Base-by-base conservation (phyloP, 768 basidiomycete genomes). In the Rossbeevera mucosa region DNA sequence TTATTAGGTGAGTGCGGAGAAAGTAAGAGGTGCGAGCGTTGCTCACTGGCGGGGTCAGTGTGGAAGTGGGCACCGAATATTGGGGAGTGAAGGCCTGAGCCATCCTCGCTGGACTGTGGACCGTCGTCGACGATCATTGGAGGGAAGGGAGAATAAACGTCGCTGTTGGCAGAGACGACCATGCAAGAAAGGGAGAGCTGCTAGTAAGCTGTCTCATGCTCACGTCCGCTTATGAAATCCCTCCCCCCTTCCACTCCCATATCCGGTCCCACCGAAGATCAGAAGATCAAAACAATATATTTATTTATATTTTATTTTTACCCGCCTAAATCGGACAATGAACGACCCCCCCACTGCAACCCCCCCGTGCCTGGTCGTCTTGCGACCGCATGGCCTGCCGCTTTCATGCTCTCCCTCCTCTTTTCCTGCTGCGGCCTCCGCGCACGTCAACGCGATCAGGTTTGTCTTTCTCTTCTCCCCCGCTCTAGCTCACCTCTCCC, bases 21-120 rank as follows among this genome's bases (percentile, higher is more conserved):
- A 75, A 73, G 74, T 72, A 61, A n/a, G n/a, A n/a, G n/a, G n/a
- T 73, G 72, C 72, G 82, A 78, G 72, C n/a, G 68, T 72, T 36
- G 56, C 62, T 51, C 58, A 76, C 67, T 50, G 74, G 63, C 65
- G 62, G 72, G 77, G 76, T 78, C 76, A 55, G 71, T 67, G 56
- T 74, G 67, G 67, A 72, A 76, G 24, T 73, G 72, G 45, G 77
- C 66, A 51, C 73, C 74, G 70, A 85, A 84, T 48, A 82, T 77
- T 59, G 88, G 86, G 2, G 87, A 88, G 61, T 86, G 85, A 21
- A 88, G 70, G 54, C 83, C 86, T 48, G 86, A 88, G 64, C 83
- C 81, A 62, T 87, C 86, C 64, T 88, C 86, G 67, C 83, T 85
- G 21, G 84, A 86, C 70, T 82, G 84, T 41, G 78, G 77, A 33